These are phyloP conservation scores for Apiotrichum gamsii DNA, from an alignment of 1,284 basidiomycete genomes.

Conservation along the genomic window DNA sequence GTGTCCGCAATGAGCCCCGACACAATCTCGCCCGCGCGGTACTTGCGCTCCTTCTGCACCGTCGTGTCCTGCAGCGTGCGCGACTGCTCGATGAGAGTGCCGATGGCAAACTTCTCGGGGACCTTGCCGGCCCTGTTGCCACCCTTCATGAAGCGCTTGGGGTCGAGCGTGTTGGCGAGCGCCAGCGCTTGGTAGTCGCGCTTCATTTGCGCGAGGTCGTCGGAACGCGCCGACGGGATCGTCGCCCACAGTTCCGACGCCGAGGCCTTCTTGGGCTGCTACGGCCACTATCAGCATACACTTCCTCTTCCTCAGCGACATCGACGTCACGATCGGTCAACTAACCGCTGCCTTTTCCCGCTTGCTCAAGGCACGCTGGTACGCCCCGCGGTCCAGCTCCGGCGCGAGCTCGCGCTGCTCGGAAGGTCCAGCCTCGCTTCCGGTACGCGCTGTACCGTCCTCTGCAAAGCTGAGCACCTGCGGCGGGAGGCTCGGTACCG, in stretches of 20 bases:
- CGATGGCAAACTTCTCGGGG: slow-evolving; percentile 86
- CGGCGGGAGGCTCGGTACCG: slow-evolving; percentile 52
- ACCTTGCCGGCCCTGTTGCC: slow-evolving; percentile 67
- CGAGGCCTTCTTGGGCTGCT: slow-evolving; percentile 59
- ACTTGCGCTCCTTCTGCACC: slow-evolving; percentile 68
- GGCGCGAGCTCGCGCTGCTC: slow-evolving; percentile 15
- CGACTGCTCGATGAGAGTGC: slow-evolving; percentile 70
- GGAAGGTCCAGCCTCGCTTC: slow-evolving; percentile 9
- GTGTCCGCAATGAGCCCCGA: slow-evolving; percentile 84
- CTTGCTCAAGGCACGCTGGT: slow-evolving; percentile 46
- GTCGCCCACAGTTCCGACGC: slow-evolving; percentile 86
- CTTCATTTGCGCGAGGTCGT: slow-evolving; percentile 73
- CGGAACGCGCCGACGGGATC: slow-evolving; percentile 73
- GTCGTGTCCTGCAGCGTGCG: slow-evolving; percentile 70
- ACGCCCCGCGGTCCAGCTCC: slow-evolving; percentile 48
- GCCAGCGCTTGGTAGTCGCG: slow-evolving; percentile 90
- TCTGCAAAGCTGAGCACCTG: slow-evolving; percentile 51
- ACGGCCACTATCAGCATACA: too few species aligned
- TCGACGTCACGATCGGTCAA: not conserved
- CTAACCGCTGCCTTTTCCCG: slow-evolving; percentile 40
- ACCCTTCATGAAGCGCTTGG: slow-evolving; percentile 89
- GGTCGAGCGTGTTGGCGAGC: slow-evolving; percentile 85
- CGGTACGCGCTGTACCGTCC: slow-evolving; percentile 29
- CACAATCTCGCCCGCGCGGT: slow-evolving; percentile 75
- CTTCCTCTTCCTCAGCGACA: too few species aligned